These are phyloP conservation scores for Salvia miltiorrhiza DNA, from an alignment of 257 asterid genomes.

Conservation along the genomic window DNA sequence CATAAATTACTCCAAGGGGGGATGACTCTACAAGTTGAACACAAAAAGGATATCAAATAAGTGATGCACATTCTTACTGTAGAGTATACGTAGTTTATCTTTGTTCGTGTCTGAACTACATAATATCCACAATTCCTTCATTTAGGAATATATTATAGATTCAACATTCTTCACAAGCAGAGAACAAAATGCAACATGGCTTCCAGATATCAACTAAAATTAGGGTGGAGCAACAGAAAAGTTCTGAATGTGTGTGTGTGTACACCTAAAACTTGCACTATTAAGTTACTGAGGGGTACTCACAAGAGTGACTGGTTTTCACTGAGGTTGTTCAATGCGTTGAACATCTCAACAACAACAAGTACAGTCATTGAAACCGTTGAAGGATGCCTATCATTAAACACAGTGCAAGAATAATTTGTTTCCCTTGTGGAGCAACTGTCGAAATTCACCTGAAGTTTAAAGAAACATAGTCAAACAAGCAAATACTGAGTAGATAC, in stretches of 20 bases:
- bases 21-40: constrained; percentile 51
- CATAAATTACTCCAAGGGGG: constrained; percentile 98
- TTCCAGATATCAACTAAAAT: background rate
- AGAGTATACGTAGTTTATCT: too few relatives aligned
- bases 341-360: constrained; percentile 99
- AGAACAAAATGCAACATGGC: too few relatives aligned
- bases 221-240: background rate
- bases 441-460: constrained; percentile 82
- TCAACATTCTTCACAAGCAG: too few relatives aligned
- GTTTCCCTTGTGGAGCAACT: constrained; percentile 91
- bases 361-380: constrained; percentile 98
- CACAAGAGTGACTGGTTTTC: constrained; percentile 97
- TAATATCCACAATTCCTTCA: too few relatives aligned
- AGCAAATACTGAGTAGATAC: background rate
- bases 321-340: constrained; percentile 95
- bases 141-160: too few relatives aligned
- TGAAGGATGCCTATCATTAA: constrained; percentile 88
- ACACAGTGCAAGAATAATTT: constrained; percentile 67
- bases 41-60: too few relatives aligned
- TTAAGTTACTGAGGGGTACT: constrained; percentile 32
- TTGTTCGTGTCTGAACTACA: too few relatives aligned
- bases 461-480: constrained; percentile 20
- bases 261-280: background rate
- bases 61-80: too few relatives aligned
- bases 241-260: background rate